Evolutionary conservation across 139 green algal genomes (phyloP).

Genomic region (Coelastrella sp.): DNA sequence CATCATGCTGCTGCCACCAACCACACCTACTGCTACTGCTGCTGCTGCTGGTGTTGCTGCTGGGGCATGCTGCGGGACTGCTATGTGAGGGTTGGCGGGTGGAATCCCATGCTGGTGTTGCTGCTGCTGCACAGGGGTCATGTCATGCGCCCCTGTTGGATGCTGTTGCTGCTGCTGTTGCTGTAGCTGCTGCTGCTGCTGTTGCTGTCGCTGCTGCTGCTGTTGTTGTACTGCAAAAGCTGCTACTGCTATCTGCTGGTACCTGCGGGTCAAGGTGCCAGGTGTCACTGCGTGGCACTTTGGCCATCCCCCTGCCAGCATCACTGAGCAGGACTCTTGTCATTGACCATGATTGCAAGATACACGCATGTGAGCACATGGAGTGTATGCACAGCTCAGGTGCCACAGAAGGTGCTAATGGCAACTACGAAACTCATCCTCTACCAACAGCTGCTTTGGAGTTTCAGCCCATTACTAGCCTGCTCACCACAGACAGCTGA

Average conservation of each 20-base stretch:
- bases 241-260: slow-evolving; percentile 71
- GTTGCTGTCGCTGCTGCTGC: slow-evolving; percentile 8
- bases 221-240: slow-evolving; percentile 48
- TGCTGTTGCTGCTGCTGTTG: neutral
- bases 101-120: neutral
- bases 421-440: no score
- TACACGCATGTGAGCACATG: no score
- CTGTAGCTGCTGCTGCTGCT: neutral
- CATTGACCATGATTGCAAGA: no score
- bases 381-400: no score
- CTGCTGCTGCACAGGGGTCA: neutral
- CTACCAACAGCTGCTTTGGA: neutral
- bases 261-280: slow-evolving; percentile 55
- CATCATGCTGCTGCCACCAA: slow-evolving; percentile 17
- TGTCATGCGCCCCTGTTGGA: slow-evolving; percentile 23
- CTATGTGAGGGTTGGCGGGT: neutral
- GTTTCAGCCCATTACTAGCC: neutral
- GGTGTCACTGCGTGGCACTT: no score
- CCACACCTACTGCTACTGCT: slow-evolving; percentile 29
- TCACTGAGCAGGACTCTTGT: no score
- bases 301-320: no score
- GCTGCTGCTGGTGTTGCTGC: slow-evolving; percentile 49
- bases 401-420: no score
- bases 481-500: slow-evolving; percentile 78
- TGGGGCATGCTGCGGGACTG: neutral